These are phyloP conservation scores for Verticillium dahliae DNA, from an alignment of 2,329 filamentous ascomycete species.

Conservation along the genomic window DNA sequence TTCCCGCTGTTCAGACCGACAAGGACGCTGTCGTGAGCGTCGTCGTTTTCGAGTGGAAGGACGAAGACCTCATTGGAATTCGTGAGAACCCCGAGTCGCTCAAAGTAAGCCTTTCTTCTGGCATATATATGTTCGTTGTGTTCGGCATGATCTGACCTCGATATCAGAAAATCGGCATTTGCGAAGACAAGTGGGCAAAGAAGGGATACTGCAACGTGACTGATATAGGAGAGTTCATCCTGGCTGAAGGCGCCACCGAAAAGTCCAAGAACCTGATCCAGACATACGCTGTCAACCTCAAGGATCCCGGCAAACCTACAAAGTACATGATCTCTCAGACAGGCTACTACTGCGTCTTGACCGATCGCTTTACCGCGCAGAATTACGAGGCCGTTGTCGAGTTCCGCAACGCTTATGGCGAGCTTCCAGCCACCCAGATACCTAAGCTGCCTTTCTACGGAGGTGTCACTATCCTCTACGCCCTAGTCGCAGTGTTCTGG, in stretches of 20 bases:
- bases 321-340: constrained; percentile 85
- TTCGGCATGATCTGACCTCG: constrained; percentile 20
- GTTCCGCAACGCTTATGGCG: constrained; percentile 93
- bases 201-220: constrained; percentile 66
- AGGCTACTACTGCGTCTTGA: constrained; percentile 92
- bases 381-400: constrained; percentile 78
- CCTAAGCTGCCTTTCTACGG: constrained; percentile 97
- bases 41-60: constrained; percentile 90
- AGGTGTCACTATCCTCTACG: constrained; percentile 88
- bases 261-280: constrained; percentile 65
- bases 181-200: constrained; percentile 64
- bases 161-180: constrained; percentile 50
- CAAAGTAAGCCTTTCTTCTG: constrained; percentile 33
- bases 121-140: neutral
- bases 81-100: constrained; percentile 46
- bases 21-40: constrained; percentile 65
- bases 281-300: constrained; percentile 77
- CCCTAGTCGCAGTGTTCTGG: constrained; percentile 82
- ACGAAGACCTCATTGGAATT: constrained; percentile 72
- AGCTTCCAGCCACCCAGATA: constrained; percentile 91
- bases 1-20: constrained; percentile 40
- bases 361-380: constrained; percentile 59
- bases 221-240: constrained; percentile 79
- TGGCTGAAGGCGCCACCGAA: constrained; percentile 68
- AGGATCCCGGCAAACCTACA: constrained; percentile 59